phyloP scores from a whole-genome alignment of 73 alveolate genomes.

The Paramecium octaurelia region DNA sequence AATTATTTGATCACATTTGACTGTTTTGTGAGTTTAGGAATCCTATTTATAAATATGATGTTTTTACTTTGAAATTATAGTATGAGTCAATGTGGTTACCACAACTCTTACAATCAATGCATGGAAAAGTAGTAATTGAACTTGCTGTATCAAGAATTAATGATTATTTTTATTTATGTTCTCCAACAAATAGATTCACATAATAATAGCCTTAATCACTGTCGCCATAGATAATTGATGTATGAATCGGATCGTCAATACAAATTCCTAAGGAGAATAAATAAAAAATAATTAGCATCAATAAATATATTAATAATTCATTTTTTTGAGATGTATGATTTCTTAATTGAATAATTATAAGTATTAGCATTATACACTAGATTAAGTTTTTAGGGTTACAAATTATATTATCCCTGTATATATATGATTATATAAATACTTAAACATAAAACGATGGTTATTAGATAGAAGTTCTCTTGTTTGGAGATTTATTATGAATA shows the following conservation, averaged over 20 bases:
- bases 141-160: conserved; percentile 92
- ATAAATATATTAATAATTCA: not conserved
- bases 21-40: conserved; percentile 44
- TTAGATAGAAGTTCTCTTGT: not conserved
- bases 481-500: not conserved
- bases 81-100: conserved; percentile 83
- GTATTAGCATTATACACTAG: conserved; percentile 35
- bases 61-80: conserved; percentile 55
- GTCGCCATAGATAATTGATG: not conserved
- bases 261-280: not conserved
- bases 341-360: conserved; percentile 29
- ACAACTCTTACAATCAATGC: conserved; percentile 82
- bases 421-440: not conserved
- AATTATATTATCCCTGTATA: not conserved
- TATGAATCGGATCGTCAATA: not conserved
- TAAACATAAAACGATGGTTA: not conserved
- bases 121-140: conserved; percentile 90
- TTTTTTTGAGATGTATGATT: not conserved
- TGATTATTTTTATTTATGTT: conserved; percentile 25
- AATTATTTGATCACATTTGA: conserved; percentile 62
- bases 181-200: conserved; percentile 16
- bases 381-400: conserved; percentile 1
- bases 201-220: conserved; percentile 23
- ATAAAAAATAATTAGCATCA: not conserved
- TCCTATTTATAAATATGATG: not conserved